These are phyloP conservation scores for Botryotinia globosa DNA, from an alignment of 2,329 filamentous ascomycete genomes.

Conservation along the genomic window DNA sequence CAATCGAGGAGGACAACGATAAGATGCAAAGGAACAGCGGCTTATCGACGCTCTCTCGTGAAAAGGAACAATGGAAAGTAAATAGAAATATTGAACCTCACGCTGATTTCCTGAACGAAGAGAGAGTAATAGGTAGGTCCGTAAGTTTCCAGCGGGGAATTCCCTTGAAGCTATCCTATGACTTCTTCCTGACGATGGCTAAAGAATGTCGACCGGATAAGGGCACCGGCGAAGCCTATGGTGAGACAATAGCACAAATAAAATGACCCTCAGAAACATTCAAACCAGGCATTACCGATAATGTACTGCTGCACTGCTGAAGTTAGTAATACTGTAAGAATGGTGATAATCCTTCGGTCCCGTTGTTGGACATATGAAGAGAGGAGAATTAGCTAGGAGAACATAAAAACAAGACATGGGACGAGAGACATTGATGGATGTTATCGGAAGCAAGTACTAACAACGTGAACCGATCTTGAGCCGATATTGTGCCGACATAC, in stretches of 20 bases:
- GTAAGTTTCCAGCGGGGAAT: constrained; percentile 5
- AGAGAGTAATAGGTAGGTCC: constrained; percentile 5
- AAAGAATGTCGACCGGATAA: constrained; percentile 25
- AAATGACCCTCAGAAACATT: constrained; percentile 6
- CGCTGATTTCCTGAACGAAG: constrained; percentile 6
- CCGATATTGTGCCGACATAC: neutral
- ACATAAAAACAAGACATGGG: constrained; percentile 7
- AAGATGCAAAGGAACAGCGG: constrained; percentile 30
- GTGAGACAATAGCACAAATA: constrained; percentile 13
- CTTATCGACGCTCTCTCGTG: constrained; percentile 32
- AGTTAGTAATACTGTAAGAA: constrained; percentile 29
- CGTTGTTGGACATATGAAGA: constrained; percentile 17
- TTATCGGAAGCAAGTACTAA: constrained; percentile 10
- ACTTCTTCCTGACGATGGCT: constrained; percentile 3
- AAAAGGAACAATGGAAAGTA: constrained; percentile 23
- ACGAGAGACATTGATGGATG: neutral
- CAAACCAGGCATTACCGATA: neutral
- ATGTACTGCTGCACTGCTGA: constrained; percentile 12
- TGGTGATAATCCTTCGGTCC: constrained; percentile 25
- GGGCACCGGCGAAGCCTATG: constrained; percentile 8
- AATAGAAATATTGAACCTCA: constrained; percentile 16
- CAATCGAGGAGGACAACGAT: constrained; percentile 31
- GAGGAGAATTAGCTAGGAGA: constrained; percentile 17
- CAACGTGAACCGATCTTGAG: neutral
- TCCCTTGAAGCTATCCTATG: neutral